Evolutionary conservation across 305 asterid genomes (phyloP).

Genomic region (Fraxinus angustifolia): DNA sequence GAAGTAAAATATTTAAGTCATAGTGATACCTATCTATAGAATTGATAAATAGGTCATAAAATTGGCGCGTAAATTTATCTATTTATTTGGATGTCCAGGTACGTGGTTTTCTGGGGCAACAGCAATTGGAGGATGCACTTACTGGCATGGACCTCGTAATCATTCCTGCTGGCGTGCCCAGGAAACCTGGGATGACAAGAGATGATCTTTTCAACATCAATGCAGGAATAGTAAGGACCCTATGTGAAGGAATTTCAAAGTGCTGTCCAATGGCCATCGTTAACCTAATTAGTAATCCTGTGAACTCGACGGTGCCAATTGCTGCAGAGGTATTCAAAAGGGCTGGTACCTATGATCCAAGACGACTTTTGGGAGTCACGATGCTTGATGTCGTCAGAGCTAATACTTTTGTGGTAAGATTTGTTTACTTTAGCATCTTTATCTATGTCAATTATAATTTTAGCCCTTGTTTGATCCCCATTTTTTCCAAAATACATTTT

Average conservation of each 20-base stretch:
- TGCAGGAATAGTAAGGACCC: conserved; percentile 89
- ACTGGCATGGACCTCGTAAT: conserved; percentile 94
- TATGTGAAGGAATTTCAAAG: conserved; percentile 84
- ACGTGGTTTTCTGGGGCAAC: conserved; percentile 85
- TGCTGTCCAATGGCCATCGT: conserved; percentile 75
- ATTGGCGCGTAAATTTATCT: conserved; percentile 17
- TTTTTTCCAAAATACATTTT: no score
- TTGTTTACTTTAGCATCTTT: neutral
- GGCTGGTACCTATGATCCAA: conserved; percentile 81
- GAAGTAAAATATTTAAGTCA: neutral
- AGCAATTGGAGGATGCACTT: conserved; percentile 77
- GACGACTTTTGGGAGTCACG: conserved; percentile 80
- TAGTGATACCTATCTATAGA: neutral
- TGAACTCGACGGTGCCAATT: conserved; percentile 94
- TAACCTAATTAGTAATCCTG: conserved; percentile 86
- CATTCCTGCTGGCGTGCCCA: conserved; percentile 94
- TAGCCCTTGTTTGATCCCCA: neutral
- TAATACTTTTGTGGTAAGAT: conserved; percentile 84
- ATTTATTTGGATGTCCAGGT: conserved; percentile 47
- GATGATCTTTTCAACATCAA: conserved; percentile 94
- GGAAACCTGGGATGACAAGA: conserved; percentile 98
- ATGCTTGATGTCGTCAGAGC: conserved; percentile 97
- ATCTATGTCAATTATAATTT: neutral
- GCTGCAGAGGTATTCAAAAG: conserved; percentile 92
- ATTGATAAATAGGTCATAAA: neutral